Evolutionary conservation across 2,329 filamentous ascomycete species (phyloP).

Genomic region (Uncinocarpus reesii): DNA sequence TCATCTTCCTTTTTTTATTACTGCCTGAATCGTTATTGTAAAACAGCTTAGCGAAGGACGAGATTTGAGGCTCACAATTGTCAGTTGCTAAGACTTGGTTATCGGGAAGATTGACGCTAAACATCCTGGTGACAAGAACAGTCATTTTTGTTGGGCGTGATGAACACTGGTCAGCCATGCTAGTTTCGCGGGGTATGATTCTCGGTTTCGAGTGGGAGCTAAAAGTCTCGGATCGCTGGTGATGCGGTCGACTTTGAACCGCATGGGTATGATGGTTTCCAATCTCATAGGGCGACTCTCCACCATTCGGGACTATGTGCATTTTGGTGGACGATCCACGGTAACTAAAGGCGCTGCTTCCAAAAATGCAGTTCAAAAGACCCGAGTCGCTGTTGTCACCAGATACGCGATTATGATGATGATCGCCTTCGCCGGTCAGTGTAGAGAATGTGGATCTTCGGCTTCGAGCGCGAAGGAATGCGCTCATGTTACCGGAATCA

Average conservation of each 20-base stretch:
- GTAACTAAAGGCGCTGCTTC: constrained; percentile 48
- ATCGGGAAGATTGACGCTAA: constrained; percentile 47
- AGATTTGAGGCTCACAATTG: constrained; percentile 22
- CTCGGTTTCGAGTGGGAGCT: constrained; percentile 22
- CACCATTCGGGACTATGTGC: constrained; percentile 44
- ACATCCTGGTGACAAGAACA: constrained; percentile 49
- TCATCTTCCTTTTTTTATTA: constrained; percentile 37
- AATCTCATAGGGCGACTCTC: constrained; percentile 23
- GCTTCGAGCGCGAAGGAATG: constrained; percentile 34
- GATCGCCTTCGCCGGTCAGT: constrained; percentile 25
- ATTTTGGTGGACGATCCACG: constrained; percentile 51
- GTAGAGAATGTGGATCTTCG: constrained; percentile 39
- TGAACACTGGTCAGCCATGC: constrained; percentile 8
- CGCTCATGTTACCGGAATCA: constrained; percentile 28
- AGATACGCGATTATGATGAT: constrained; percentile 29
- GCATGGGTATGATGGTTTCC: constrained; percentile 17
- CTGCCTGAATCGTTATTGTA: constrained; percentile 31
- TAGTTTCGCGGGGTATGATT: constrained; percentile 20
- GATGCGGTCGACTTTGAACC: constrained; percentile 24
- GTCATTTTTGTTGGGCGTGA: constrained; percentile 37
- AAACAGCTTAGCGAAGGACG: constrained; percentile 27
- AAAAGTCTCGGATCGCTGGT: constrained; percentile 32
- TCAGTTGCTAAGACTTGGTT: constrained; percentile 31
- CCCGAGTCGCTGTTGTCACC: constrained; percentile 44
- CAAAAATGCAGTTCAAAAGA: constrained; percentile 51